Conservation (phyloP, 2,329 filamentous ascomycete species). For the Microdochium nivale region DNA sequence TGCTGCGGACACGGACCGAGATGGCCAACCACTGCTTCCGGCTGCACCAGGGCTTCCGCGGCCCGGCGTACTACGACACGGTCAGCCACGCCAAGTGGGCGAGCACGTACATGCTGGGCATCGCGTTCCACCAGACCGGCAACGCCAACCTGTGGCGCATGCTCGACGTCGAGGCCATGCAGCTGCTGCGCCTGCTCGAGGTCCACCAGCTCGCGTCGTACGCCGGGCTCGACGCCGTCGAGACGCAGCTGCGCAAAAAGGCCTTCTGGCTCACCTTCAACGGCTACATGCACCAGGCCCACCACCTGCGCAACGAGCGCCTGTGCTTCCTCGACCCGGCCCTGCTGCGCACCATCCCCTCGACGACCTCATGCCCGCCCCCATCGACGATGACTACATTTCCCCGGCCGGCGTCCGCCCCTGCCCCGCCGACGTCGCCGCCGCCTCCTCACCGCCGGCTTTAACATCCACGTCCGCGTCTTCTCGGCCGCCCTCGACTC, state of each 20-base stretch:
- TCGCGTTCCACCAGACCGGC: constrained; percentile 23
- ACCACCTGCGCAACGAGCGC: constrained; percentile 10
- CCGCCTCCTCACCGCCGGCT: constrained; percentile 16
- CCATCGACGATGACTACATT: constrained; percentile 23
- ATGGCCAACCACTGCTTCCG: constrained; percentile 15
- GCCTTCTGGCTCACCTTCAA: constrained; percentile 27
- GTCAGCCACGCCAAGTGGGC: constrained; percentile 25
- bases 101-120: constrained; percentile 20
- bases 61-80: constrained; percentile 13
- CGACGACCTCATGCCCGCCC: constrained; percentile 20
- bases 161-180: constrained; percentile 24
- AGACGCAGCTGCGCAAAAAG: constrained; percentile 25
- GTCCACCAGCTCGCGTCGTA: constrained; percentile 22
- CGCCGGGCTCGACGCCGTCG: constrained; percentile 19
- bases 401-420: constrained; percentile 9
- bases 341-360: constrained; percentile 18
- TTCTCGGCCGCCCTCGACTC: constrained; percentile 8
- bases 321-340: constrained; percentile 19
- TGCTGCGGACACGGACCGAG: constrained; percentile 13
- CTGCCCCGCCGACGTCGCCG: not conserved
- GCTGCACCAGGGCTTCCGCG: constrained; percentile 1
- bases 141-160: constrained; percentile 25
- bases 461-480: constrained; percentile 17
- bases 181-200: constrained; percentile 21
- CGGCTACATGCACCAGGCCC: constrained; percentile 11